These are phyloP conservation scores for Penicillium corylophilum DNA, from an alignment of 2,329 filamentous ascomycete genomes.

Conservation along the genomic window DNA sequence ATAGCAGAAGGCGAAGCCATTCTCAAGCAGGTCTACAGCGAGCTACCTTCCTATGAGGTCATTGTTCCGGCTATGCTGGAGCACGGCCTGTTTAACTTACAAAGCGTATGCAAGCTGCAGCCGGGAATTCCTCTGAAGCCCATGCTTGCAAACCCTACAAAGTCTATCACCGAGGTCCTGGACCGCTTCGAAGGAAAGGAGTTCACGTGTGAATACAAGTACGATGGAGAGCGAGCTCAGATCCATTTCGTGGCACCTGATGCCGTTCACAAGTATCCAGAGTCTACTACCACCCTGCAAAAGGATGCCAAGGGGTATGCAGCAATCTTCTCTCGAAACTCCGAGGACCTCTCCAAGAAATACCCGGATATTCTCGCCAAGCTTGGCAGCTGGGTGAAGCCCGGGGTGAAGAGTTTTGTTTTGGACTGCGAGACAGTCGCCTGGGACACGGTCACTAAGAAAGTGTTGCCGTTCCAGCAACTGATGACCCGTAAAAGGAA, in stretches of 20 bases:
- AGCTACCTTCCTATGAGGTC: constrained; percentile 91
- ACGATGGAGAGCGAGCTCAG: constrained; percentile 96
- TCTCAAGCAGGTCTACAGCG: constrained; percentile 89
- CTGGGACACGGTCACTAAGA: constrained; percentile 94
- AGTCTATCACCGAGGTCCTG: constrained; percentile 94
- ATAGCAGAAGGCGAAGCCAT: constrained; percentile 79
- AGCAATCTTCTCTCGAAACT: constrained; percentile 96
- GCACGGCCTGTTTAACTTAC: constrained; percentile 78
- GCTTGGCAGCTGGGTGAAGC: constrained; percentile 83
- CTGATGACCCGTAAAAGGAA: constrained; percentile 98
- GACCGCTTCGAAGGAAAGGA: constrained; percentile 93
- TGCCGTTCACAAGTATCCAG: constrained; percentile 66
- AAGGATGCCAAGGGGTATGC: constrained; percentile 71
- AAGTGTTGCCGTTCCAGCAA: constrained; percentile 94
- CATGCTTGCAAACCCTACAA: constrained; percentile 98
- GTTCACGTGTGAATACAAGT: constrained; percentile 99
- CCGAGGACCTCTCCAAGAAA: constrained; percentile 94
- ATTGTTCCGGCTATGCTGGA: constrained; percentile 88
- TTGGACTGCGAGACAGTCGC: constrained; percentile 98
- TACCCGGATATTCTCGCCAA: constrained; percentile 94
- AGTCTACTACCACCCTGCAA: constrained; percentile 61
- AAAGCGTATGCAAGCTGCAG: constrained; percentile 83
- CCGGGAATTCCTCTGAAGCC: constrained; percentile 94
- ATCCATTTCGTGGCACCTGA: constrained; percentile 94
- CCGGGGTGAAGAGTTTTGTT: constrained; percentile 89